phyloP scores from a whole-genome alignment of 306 rosid genomes.

The Carpinus fangiana region DNA sequence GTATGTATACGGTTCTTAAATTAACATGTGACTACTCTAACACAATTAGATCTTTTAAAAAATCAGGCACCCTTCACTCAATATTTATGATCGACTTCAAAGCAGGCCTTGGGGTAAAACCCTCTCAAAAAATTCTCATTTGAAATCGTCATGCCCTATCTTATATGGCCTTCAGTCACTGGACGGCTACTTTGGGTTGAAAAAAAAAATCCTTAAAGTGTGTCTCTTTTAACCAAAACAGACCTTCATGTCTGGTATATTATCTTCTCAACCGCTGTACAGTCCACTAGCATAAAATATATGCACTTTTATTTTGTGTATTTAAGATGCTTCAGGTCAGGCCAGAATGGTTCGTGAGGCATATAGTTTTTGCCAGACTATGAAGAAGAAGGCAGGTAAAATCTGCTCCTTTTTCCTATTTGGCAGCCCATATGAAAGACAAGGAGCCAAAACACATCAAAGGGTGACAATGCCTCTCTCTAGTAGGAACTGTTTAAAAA shows the following conservation, averaged over 20 bases:
- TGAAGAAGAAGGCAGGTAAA: background rate
- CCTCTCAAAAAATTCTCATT: background rate
- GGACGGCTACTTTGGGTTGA: background rate
- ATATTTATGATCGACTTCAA: background rate
- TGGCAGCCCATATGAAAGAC: background rate
- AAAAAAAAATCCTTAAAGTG: background rate
- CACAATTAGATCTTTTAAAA: background rate
- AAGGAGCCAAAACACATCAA: background rate
- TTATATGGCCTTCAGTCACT: background rate
- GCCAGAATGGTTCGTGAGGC: background rate
- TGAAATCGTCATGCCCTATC: background rate
- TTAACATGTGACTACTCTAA: background rate
- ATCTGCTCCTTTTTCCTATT: background rate
- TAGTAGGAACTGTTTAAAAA: background rate
- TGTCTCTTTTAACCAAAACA: background rate
- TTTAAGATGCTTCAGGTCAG: background rate
- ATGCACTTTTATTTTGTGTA: background rate
- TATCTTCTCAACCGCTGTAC: background rate
- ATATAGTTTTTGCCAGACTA: background rate
- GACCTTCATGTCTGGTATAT: background rate
- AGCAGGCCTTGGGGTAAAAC: background rate
- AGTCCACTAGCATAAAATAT: background rate
- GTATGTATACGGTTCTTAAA: background rate
- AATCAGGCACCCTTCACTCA: background rate
- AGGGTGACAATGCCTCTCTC: background rate